Evolutionary conservation across 768 basidiomycete species (phyloP).

Genomic region (Paxillus ammoniavirescens): DNA sequence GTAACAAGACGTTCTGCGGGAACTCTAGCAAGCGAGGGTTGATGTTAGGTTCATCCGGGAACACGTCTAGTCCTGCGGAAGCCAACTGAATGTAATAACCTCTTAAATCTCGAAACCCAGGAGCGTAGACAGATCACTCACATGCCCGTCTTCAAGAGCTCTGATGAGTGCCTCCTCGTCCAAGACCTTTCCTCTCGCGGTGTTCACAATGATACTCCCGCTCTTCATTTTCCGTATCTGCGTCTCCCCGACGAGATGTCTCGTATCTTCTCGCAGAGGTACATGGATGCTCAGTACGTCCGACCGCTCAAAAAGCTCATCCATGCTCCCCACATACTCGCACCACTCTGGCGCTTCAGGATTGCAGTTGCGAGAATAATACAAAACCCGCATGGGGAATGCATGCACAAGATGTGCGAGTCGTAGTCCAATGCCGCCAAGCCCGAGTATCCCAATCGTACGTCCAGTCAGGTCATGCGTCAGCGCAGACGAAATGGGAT

Average conservation of each 20-base stretch:
- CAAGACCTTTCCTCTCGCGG: constrained; percentile 80
- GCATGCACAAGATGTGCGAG: constrained; percentile 65
- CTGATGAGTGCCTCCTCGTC: constrained; percentile 81
- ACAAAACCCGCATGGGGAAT: constrained; percentile 87
- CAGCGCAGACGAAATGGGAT: constrained; percentile 34
- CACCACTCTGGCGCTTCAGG: constrained; percentile 51
- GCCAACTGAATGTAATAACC: constrained; percentile 19
- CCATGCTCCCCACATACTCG: constrained; percentile 23
- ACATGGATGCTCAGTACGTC: constrained; percentile 85
- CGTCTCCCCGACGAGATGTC: constrained; percentile 65
- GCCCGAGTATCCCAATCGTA: constrained; percentile 65
- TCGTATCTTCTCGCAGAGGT: constrained; percentile 69
- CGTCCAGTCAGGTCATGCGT: constrained; percentile 61
- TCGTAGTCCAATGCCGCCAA: constrained; percentile 69
- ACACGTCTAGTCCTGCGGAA: constrained; percentile 81
- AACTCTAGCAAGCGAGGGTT: constrained; percentile 75
- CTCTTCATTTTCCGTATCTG: constrained; percentile 72
- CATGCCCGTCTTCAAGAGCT: constrained; percentile 80
- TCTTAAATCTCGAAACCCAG: neutral
- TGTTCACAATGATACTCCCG: constrained; percentile 74
- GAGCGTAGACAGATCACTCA: constrained; percentile 37
- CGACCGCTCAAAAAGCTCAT: constrained; percentile 61
- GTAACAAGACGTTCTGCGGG: constrained; percentile 75
- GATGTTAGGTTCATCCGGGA: constrained; percentile 76
- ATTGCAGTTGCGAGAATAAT: constrained; percentile 62